Conservation (phyloP, 192 early-diverging fungal species). For the Umbelopsis sp. region DNA sequence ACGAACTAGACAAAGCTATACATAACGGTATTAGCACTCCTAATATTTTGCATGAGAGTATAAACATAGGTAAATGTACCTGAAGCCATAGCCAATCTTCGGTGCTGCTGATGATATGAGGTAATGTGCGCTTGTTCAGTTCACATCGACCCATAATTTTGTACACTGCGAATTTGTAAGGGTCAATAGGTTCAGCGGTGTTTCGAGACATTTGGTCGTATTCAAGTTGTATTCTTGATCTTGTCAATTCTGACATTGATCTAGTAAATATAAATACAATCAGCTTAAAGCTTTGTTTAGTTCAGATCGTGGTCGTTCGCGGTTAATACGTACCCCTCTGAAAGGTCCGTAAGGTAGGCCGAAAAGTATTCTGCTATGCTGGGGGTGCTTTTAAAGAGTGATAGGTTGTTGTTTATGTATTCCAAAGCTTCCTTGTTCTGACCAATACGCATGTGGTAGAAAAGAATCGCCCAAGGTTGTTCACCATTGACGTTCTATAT, state of each 20-base stretch:
- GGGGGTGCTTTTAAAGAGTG: slow-evolving; percentile 54
- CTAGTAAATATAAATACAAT: background rate
- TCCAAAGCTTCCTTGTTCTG: slow-evolving; percentile 50
- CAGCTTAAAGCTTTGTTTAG: too few relatives aligned
- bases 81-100: slow-evolving; percentile 96
- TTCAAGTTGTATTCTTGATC: slow-evolving; percentile 59
- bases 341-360: background rate
- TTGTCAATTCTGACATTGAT: slow-evolving; percentile 42
- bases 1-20: slow-evolving; percentile 62
- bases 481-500: background rate
- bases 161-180: slow-evolving; percentile 88
- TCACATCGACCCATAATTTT: slow-evolving; percentile 91
- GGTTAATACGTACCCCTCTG: background rate
- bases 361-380: slow-evolving; percentile 72
- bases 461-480: slow-evolving; percentile 6
- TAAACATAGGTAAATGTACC: slow-evolving; percentile 18
- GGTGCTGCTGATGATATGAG: slow-evolving; percentile 68
- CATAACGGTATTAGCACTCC: too few relatives aligned
- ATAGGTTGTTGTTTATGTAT: slow-evolving; percentile 61
- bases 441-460: background rate
- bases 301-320: background rate
- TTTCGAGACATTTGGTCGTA: slow-evolving; percentile 48
- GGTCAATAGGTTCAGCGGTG: slow-evolving; percentile 62
- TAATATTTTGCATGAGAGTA: too few relatives aligned
- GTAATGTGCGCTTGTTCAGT: slow-evolving; percentile 62